Percentiles rank a stretch among this genome's conserved stretches.
Evolutionary conservation across 495 filamentous ascomycete species (phyloP).

Genomic region (Daldinia bambusicola): DNA sequence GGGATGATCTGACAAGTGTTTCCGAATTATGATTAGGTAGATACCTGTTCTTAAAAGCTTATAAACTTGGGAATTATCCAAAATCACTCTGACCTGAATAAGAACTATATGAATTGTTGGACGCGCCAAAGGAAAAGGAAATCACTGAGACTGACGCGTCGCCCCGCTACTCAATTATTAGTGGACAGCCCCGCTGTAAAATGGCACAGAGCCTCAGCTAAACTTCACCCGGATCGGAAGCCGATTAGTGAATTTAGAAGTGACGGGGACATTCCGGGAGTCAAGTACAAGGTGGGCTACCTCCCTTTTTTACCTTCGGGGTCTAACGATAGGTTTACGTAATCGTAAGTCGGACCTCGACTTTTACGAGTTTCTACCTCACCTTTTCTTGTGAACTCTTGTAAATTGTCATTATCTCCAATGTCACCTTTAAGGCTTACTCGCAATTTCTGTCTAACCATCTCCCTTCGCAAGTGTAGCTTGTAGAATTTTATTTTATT

Average conservation of each 20-base stretch:
- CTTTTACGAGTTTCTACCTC: background rate
- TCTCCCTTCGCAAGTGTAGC: background rate
- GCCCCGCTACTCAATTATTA: background rate
- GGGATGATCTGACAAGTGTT: no score
- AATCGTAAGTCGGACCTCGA: background rate
- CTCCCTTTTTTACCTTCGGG: background rate
- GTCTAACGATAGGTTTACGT: background rate
- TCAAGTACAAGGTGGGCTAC: background rate
- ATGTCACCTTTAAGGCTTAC: background rate
- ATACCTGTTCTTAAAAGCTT: no score
- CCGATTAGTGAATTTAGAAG: constrained; percentile 3
- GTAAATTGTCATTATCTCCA: background rate
- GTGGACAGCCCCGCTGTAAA: background rate
- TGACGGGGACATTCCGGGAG: background rate
- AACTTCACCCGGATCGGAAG: background rate
- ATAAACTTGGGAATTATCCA: no score
- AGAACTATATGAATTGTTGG: background rate
- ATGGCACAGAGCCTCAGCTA: background rate
- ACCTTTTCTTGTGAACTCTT: background rate
- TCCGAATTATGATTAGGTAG: no score
- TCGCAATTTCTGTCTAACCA: background rate
- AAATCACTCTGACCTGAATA: background rate
- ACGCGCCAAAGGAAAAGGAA: constrained; percentile 2
- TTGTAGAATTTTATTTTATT: background rate
- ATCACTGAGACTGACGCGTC: background rate